A percentile compares a stretch with the other conserved stretches of the same genome.
These are phyloP conservation scores for Vitis rotundifolia DNA, from an alignment of 164 flowering plant genomes.

Conservation along the genomic window DNA sequence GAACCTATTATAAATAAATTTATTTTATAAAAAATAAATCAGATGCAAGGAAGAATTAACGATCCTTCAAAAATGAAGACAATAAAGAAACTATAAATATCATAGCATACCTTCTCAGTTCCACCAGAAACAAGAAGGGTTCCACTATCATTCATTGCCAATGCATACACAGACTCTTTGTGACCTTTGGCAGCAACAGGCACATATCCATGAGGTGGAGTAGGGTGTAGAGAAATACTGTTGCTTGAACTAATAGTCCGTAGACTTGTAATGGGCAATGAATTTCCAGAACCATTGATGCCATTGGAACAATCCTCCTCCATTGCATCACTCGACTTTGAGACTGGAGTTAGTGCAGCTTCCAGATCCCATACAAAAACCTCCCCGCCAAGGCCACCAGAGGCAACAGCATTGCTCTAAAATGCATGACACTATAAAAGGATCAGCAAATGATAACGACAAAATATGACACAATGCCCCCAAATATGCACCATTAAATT, in stretches of 20 bases:
- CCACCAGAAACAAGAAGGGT: slow-evolving; percentile 98
- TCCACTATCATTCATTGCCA: slow-evolving; percentile 91
- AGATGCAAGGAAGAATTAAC: too few species aligned
- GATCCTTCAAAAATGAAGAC: background rate
- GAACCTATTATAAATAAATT: too few species aligned
- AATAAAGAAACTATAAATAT: slow-evolving; percentile 9
- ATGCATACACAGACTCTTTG: slow-evolving; percentile 95
- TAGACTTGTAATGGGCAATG: slow-evolving; percentile 57
- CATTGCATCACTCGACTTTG: slow-evolving; percentile 61
- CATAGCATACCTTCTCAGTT: slow-evolving; percentile 81
- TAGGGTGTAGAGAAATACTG: slow-evolving; percentile 63
- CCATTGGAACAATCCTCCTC: slow-evolving; percentile 78
- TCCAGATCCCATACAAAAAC: slow-evolving; percentile 97
- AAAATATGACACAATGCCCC: slow-evolving; percentile 1
- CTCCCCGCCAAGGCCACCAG: slow-evolving; percentile 99
- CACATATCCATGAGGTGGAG: slow-evolving; percentile 71
- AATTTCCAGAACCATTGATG: slow-evolving; percentile 50
- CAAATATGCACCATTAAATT: slow-evolving; percentile 7
- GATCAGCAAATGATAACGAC: slow-evolving; percentile 46
- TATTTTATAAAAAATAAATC: too few species aligned
- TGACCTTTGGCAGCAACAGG: slow-evolving; percentile 93
- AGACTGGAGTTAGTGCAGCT: slow-evolving; percentile 70
- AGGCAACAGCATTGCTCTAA: slow-evolving; percentile 94
- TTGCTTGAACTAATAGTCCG: slow-evolving; percentile 79
- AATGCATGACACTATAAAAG: slow-evolving; percentile 68